Base-by-base conservation (phyloP, 73 alveolate species). In the Symbiodinium natans region DNA sequence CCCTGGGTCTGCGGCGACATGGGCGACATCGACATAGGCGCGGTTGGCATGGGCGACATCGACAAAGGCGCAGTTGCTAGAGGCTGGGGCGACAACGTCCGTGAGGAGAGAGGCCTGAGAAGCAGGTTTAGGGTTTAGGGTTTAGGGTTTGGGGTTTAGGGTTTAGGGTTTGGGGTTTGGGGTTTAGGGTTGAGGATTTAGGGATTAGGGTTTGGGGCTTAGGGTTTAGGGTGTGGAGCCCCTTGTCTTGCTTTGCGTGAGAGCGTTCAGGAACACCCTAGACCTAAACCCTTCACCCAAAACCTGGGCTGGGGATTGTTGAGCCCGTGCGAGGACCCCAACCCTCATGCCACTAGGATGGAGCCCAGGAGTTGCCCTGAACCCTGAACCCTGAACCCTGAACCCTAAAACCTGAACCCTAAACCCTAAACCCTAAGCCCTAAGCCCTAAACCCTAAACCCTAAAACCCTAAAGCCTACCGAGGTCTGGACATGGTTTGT, bases 1-100 rank as follows among this genome's bases (percentile, higher is more conserved):
- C 74, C 74, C 74, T 63, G 29, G 80, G 80, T 4, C 29, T 29
- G 80, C 80, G 80, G 80, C 80, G 80, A 63, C 80, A 63, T 63
- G 80, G 80, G 80, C 10, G 80, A 63, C 80, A 63, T 63, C 36
- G 80, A 63, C 80, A 63, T 9, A 31, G 80, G 80, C 29, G 80
- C 80, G 36, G 80, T 63, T 23, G 80, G n/a, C n/a, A 63, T 63
- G 80, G 80, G 80, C 10, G 80, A 63, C 80, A 63, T 63, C 36
- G 80, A 63, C 80, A 63, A 29, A 31, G 80, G 80, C 29, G 80
- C 80, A 31, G 80, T 63, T 23, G 80, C 80, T 2, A 29, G 1
- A 27, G 80, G 80, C 80, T 63, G 80, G 11, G 80, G 80, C 33
- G 80, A 63, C 40, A 63, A 29, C 29, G 80, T 36, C 27, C 59